These are phyloP conservation scores for Syncephalis fuscata DNA, from an alignment of 371 early-diverging fungal species.

Conservation along the genomic window DNA sequence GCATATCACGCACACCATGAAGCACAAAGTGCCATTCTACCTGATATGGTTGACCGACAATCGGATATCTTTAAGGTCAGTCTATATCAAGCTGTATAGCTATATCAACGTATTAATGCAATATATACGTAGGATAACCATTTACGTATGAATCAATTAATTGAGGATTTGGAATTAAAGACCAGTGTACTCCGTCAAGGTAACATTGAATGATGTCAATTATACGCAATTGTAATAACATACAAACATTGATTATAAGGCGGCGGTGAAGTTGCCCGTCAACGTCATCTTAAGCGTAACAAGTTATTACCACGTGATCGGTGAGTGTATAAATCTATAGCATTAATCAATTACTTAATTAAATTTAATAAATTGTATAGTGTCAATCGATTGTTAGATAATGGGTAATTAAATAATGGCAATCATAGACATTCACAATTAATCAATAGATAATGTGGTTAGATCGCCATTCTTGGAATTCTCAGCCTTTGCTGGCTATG, in stretches of 20 bases:
- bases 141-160: conserved; percentile 52
- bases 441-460: not conserved
- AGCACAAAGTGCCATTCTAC: conserved; percentile 14
- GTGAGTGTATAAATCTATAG: conserved; percentile 13
- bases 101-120: not conserved
- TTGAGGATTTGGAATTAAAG: conserved; percentile 51
- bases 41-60: conserved; percentile 6
- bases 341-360: not conserved
- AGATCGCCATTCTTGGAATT: conserved; percentile 91
- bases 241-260: conserved; percentile 25
- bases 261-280: conserved; percentile 78
- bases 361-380: too few species aligned
- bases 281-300: conserved; percentile 70
- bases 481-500: conserved; percentile 83
- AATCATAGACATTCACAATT: not conserved
- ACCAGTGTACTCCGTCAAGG: conserved; percentile 61
- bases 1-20: conserved; percentile 14
- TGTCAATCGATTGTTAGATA: conserved; percentile 72
- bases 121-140: conserved; percentile 45
- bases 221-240: not conserved
- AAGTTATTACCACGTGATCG: conserved; percentile 93
- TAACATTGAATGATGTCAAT: conserved; percentile 15
- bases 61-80: not conserved
- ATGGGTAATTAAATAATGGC: conserved; percentile 31
- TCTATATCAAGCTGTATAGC: not conserved